Evolutionary conservation across 495 filamentous ascomycete species (phyloP).

Genomic region (Aspergillus homomorphus): DNA sequence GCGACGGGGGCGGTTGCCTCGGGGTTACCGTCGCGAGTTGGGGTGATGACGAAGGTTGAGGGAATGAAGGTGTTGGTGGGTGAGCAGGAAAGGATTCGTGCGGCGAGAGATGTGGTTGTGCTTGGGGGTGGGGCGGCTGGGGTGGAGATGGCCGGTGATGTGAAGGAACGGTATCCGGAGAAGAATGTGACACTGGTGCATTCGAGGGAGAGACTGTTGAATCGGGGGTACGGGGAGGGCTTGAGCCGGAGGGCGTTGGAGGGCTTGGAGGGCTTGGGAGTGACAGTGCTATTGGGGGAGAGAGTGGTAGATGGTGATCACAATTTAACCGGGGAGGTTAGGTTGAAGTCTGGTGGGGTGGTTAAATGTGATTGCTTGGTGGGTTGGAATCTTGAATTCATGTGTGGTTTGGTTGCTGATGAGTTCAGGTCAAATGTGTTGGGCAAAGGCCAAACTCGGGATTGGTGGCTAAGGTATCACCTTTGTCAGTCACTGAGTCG

Average conservation of each 20-base stretch:
- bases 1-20: slow-evolving; percentile 28
- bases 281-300: slow-evolving; percentile 43
- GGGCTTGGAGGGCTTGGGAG: slow-evolving; percentile 37
- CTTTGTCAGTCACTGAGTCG: slow-evolving; percentile 36
- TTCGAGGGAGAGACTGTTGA: slow-evolving; percentile 46
- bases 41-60: slow-evolving; percentile 7
- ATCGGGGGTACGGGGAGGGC: slow-evolving; percentile 36
- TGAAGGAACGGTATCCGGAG: slow-evolving; percentile 47
- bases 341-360: slow-evolving; percentile 9
- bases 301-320: slow-evolving; percentile 17
- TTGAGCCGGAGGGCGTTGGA: slow-evolving; percentile 36
- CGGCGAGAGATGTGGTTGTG: slow-evolving; percentile 40
- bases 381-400: neutral
- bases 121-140: slow-evolving; percentile 55
- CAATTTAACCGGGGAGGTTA: neutral
- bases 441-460: slow-evolving; percentile 25
- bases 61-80: slow-evolving; percentile 19
- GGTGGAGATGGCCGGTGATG: slow-evolving; percentile 51
- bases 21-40: slow-evolving; percentile 17
- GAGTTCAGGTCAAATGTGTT: slow-evolving; percentile 22
- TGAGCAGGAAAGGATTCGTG: slow-evolving; percentile 21
- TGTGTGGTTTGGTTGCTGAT: neutral
- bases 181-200: slow-evolving; percentile 53
- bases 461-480: slow-evolving; percentile 2
- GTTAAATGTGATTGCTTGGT: slow-evolving; percentile 24